Conservation (phyloP, 768 basidiomycete genomes). For the Agaricus blazei region DNA sequence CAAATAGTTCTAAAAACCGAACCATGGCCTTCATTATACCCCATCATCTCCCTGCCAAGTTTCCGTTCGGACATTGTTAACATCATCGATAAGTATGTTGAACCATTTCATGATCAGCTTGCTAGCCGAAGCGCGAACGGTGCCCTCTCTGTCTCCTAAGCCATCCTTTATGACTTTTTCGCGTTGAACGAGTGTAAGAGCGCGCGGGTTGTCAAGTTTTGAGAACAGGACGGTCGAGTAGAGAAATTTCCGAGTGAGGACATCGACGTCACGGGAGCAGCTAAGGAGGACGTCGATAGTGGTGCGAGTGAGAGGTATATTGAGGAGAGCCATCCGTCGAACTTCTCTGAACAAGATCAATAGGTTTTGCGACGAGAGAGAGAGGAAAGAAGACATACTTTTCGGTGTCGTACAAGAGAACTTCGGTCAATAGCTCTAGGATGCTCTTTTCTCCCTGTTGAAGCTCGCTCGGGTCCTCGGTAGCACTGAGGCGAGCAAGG, state of each 20-base stretch:
- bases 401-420: conserved; percentile 69
- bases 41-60: conserved; percentile 40
- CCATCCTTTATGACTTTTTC: conserved; percentile 85
- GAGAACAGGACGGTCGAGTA: conserved; percentile 62
- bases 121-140: conserved; percentile 76
- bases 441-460: conserved; percentile 48
- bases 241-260: conserved; percentile 71
- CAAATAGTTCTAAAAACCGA: conserved; percentile 42
- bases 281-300: conserved; percentile 68
- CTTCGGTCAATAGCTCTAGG: conserved; percentile 62
- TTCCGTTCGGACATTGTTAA: conserved; percentile 25
- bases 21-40: conserved; percentile 42
- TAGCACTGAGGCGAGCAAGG: conserved; percentile 72
- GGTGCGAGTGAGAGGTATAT: conserved; percentile 56
- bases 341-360: conserved; percentile 58
- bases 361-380: not conserved
- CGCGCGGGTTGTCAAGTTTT: conserved; percentile 58
- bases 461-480: conserved; percentile 53
- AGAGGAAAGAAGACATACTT: conserved; percentile 33
- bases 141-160: conserved; percentile 81
- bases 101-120: conserved; percentile 81
- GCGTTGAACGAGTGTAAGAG: conserved; percentile 73
- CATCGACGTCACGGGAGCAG: conserved; percentile 83
- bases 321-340: conserved; percentile 82
- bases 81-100: conserved; percentile 46